Evolutionary conservation across 2,329 filamentous ascomycete genomes (phyloP).

Genomic region (Fusarium nurragi): DNA sequence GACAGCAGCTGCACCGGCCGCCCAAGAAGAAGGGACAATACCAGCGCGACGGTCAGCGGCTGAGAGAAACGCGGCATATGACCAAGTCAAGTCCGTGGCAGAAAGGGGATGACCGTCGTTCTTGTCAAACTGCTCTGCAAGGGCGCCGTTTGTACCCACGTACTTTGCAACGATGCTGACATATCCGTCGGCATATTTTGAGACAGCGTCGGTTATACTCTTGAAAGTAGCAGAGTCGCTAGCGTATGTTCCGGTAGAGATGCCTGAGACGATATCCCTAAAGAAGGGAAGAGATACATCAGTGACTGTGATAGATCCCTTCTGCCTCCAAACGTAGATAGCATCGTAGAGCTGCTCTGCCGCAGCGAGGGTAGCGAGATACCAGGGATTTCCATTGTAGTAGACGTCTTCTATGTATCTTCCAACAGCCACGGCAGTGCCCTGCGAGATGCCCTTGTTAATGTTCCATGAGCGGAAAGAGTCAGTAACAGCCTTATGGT

Average conservation of each 20-base stretch:
- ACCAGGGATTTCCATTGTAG: slow-evolving; percentile 84
- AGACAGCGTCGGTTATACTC: slow-evolving; percentile 65
- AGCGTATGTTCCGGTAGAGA: slow-evolving; percentile 70
- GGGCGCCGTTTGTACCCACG: slow-evolving; percentile 67
- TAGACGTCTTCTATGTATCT: slow-evolving; percentile 79
- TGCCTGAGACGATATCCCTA: slow-evolving; percentile 67
- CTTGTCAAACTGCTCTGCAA: slow-evolving; percentile 74
- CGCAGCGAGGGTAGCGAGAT: slow-evolving; percentile 77
- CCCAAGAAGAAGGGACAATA: slow-evolving; percentile 67
- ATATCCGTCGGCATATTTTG: slow-evolving; percentile 68
- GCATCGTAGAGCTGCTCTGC: slow-evolving; percentile 85
- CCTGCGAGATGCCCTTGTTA: slow-evolving; percentile 71
- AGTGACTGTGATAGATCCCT: slow-evolving; percentile 71
- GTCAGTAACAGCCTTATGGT: slow-evolving; percentile 79
- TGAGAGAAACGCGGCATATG: slow-evolving; percentile 75
- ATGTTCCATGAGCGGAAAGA: slow-evolving; percentile 79
- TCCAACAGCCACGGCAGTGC: slow-evolving; percentile 69
- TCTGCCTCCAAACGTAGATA: slow-evolving; percentile 73
- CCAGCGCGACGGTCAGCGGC: slow-evolving; percentile 66
- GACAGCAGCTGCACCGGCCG: slow-evolving; percentile 55
- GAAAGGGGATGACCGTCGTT: slow-evolving; percentile 64
- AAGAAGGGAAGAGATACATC: slow-evolving; percentile 76
- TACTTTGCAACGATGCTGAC: slow-evolving; percentile 71
- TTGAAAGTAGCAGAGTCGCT: slow-evolving; percentile 59
- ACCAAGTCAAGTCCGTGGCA: slow-evolving; percentile 76